phyloP scores from a whole-genome alignment of 306 rosid genomes.

The Ormosia semicastrata region DNA sequence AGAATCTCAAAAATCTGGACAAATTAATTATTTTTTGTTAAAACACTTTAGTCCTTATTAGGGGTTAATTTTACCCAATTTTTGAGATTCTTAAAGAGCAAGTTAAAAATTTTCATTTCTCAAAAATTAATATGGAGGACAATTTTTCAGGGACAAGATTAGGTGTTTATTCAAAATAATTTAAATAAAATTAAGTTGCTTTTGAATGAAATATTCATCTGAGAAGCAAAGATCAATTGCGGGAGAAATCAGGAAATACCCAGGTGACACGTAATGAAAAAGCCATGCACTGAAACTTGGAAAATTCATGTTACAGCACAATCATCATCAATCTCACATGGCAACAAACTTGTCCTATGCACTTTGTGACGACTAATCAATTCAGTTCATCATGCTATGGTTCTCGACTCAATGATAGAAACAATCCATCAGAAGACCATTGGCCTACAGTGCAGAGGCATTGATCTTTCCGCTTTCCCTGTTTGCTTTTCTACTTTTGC shows the following conservation, averaged over 20 bases:
- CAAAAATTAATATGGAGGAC: too few relatives aligned
- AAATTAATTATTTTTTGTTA: too few relatives aligned
- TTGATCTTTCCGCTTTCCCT: background rate
- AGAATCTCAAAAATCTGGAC: too few relatives aligned
- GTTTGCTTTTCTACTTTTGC: background rate
- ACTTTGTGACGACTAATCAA: background rate
- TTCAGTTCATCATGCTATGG: background rate
- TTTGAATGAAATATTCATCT: background rate
- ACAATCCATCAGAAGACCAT: background rate
- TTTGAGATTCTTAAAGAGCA: too few relatives aligned
- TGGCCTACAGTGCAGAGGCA: background rate
- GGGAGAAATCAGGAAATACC: background rate
- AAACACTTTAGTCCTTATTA: too few relatives aligned
- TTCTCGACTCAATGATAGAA: conserved; percentile 4
- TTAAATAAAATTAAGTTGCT: background rate
- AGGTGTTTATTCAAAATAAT: too few relatives aligned
- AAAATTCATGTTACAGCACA: background rate
- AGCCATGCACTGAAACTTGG: background rate
- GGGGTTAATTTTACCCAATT: too few relatives aligned
- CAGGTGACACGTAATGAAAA: background rate
- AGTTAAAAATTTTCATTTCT: too few relatives aligned
- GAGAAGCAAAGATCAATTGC: background rate
- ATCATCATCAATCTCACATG: background rate
- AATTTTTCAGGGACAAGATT: too few relatives aligned
- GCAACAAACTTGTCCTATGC: conserved; percentile 11